A percentile compares a stretch with the other conserved stretches of the same genome.
phyloP scores from a whole-genome alignment of 208 protist genomes.

The Acanthamoeba royreba region DNA sequence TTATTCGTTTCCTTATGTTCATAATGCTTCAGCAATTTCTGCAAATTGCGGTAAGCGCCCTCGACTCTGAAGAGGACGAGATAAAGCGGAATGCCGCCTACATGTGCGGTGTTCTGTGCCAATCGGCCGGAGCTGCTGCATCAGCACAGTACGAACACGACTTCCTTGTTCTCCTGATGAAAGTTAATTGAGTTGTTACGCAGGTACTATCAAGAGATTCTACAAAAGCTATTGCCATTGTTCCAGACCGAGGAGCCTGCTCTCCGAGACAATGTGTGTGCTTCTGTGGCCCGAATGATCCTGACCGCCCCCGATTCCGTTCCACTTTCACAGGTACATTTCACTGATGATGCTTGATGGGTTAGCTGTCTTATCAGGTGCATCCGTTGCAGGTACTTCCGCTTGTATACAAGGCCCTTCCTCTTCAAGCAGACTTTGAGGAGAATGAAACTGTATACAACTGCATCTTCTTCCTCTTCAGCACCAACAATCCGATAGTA shows the following conservation, averaged over 20 bases:
- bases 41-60: background rate
- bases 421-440: slow-evolving; percentile 23
- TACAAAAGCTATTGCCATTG: background rate
- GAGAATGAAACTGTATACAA: slow-evolving; percentile 33
- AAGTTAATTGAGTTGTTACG: background rate
- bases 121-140: background rate
- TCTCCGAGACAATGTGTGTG: background rate
- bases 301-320: background rate
- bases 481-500: slow-evolving; percentile 18
- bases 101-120: background rate
- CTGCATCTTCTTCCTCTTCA: slow-evolving; percentile 45
- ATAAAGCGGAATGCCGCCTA: slow-evolving; percentile 9
- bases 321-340: background rate
- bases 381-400: background rate
- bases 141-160: background rate
- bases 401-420: background rate
- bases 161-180: background rate
- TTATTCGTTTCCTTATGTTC: background rate
- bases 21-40: slow-evolving; percentile 40
- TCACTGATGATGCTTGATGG: background rate
- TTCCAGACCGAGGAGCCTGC: background rate
- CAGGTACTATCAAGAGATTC: background rate
- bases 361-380: background rate
- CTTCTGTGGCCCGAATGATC: slow-evolving; percentile 13
- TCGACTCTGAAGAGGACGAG: background rate